These are phyloP conservation scores for Skeletonema tropicum DNA, from an alignment of 108 stramenopile genomes.

Conservation along the genomic window DNA sequence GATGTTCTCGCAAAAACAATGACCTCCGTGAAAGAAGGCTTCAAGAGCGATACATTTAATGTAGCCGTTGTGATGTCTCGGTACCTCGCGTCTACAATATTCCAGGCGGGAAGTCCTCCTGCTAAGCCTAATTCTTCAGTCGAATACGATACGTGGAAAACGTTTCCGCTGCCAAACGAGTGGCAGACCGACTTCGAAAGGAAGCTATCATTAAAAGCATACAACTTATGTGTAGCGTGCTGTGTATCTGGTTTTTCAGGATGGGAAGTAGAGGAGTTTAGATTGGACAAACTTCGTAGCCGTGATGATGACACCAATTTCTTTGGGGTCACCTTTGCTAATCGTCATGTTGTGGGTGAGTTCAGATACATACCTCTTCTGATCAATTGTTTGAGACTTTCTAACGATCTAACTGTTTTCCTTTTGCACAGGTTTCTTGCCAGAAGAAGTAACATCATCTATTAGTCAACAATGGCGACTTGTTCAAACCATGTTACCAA, in stretches of 20 bases:
- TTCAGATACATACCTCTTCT: background rate
- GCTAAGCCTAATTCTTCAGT: background rate
- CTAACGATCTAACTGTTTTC: background rate
- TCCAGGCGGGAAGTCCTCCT: conserved; percentile 15
- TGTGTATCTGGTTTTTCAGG: conserved; percentile 84
- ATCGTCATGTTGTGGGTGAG: conserved; percentile 52
- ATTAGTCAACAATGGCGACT: conserved; percentile 62
- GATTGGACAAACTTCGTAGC: conserved; percentile 52
- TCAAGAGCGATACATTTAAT: conserved; percentile 4
- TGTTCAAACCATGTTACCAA: conserved; percentile 46
- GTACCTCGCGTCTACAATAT: conserved; percentile 30
- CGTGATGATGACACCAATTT: conserved; percentile 45
- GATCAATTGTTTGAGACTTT: background rate
- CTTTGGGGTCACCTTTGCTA: conserved; percentile 67
- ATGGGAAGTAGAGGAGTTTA: conserved; percentile 78
- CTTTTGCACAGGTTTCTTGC: conserved; percentile 28
- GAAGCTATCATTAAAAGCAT: conserved; percentile 54
- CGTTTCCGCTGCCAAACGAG: conserved; percentile 47
- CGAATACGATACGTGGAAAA: conserved; percentile 3
- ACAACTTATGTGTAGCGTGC: conserved; percentile 75
- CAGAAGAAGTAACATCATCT: conserved; percentile 29
- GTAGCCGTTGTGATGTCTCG: conserved; percentile 15
- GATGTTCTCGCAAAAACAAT: conserved; percentile 24
- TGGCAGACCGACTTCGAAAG: conserved; percentile 54
- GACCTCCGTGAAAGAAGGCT: conserved; percentile 3